A percentile compares a stretch with the other conserved stretches of the same genome.
Evolutionary conservation across 139 green algal species (phyloP).

Genomic region (Asterochloris sp.): DNA sequence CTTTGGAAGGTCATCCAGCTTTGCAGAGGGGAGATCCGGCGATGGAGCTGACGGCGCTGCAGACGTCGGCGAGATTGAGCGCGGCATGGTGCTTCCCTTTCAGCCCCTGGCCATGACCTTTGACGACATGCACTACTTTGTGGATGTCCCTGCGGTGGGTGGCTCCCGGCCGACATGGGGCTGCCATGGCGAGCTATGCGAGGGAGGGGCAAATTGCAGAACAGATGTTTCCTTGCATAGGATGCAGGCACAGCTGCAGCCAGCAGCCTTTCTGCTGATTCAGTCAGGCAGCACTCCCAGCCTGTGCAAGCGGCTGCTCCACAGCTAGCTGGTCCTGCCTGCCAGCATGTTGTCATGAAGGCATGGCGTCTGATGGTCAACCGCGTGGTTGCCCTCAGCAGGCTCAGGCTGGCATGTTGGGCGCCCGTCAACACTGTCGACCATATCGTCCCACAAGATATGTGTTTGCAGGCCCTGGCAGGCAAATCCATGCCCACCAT

Average conservation of each 20-base stretch:
- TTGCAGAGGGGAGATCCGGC: too few species aligned
- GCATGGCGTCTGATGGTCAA: too few species aligned
- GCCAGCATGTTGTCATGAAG: too few species aligned
- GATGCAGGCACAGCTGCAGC: too few species aligned
- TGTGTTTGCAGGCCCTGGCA: conserved; percentile 8
- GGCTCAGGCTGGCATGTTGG: too few species aligned
- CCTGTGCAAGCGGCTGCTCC: neutral
- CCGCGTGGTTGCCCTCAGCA: too few species aligned
- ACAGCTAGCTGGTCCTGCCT: neutral
- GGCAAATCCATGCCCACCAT: conserved; percentile 4
- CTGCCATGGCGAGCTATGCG: too few species aligned
- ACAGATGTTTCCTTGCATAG: too few species aligned
- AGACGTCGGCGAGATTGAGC: neutral
- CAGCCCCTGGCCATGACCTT: conserved; percentile 42
- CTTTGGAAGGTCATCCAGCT: too few species aligned
- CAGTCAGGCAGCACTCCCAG: neutral
- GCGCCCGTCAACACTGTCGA: neutral
- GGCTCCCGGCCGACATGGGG: too few species aligned
- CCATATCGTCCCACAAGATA: neutral
- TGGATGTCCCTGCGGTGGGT: conserved; percentile 43
- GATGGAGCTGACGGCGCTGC: too few species aligned
- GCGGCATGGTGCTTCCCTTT: conserved; percentile 40
- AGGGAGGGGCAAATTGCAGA: neutral
- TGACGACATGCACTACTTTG: conserved; percentile 37
- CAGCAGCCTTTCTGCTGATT: too few species aligned